These are phyloP conservation scores for Ustilago shanxiensis DNA, from an alignment of 1,284 basidiomycete genomes.

Conservation along the genomic window DNA sequence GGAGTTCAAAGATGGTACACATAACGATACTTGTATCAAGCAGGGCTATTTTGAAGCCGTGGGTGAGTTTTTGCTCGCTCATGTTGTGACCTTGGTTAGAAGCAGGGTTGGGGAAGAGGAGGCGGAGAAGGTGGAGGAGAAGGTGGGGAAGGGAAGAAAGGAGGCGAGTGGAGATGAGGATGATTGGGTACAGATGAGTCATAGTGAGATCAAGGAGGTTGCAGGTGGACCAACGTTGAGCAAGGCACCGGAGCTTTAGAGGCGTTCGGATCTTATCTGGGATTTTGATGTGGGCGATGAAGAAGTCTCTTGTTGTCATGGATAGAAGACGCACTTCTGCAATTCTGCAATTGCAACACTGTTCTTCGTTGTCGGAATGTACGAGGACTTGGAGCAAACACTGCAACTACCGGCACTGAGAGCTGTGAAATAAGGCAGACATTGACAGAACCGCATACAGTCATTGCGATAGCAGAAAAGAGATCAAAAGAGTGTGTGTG, in stretches of 20 bases:
- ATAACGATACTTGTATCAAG: conserved; percentile 73
- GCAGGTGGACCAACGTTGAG: conserved; percentile 27
- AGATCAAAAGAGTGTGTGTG: no score
- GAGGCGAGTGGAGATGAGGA: conserved; percentile 30
- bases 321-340: no score
- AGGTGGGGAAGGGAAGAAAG: conserved; percentile 2
- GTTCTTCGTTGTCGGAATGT: no score
- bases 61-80: conserved; percentile 55
- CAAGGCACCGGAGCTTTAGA: conserved; percentile 26
- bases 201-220: conserved; percentile 30
- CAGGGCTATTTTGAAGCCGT: conserved; percentile 64
- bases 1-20: conserved; percentile 76
- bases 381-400: no score
- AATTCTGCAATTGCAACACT: no score
- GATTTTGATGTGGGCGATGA: no score
- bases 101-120: not conserved
- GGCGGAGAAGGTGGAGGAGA: not conserved
- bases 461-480: no score
- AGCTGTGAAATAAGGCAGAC: no score
- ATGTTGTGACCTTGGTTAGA: conserved; percentile 39
- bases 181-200: conserved; percentile 62
- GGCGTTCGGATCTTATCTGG: no score
- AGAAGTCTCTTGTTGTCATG: no score
- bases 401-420: no score
- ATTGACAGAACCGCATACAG: no score